Percentiles rank a stretch among this genome's conserved stretches.
Evolutionary conservation across 306 rosid genomes (phyloP).

Genomic region (Canavalia ensiformis): DNA sequence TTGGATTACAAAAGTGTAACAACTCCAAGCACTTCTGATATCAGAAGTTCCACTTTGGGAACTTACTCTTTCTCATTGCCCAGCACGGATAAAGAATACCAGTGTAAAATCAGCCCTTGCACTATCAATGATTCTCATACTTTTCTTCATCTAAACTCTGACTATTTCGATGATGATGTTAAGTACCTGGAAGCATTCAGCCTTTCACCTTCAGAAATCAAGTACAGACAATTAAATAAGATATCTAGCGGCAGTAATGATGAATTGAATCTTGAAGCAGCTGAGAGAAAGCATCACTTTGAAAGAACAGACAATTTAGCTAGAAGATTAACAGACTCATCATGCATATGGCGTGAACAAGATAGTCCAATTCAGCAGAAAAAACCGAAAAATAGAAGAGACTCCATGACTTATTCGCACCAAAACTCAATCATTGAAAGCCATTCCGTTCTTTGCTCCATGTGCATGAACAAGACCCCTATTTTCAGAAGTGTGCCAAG

Average conservation of each 20-base stretch:
- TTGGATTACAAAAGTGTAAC: conserved; percentile 20
- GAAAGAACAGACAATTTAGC: neutral
- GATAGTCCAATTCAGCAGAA: neutral
- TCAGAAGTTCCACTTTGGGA: neutral
- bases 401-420: too few species aligned
- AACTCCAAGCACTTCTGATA: conserved; percentile 37
- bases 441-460: too few species aligned
- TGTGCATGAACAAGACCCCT: too few species aligned
- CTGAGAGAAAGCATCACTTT: conserved; percentile 2
- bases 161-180: conserved; percentile 30
- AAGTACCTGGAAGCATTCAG: neutral
- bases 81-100: conserved; percentile 11
- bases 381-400: too few species aligned
- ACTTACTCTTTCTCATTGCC: conserved; percentile 25
- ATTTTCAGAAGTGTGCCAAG: too few species aligned
- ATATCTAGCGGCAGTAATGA: too few species aligned
- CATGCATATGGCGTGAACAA: neutral
- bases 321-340: neutral
- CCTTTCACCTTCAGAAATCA: too few species aligned
- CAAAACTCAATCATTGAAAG: too few species aligned
- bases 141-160: conserved; percentile 29
- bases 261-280: neutral
- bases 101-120: conserved; percentile 3
- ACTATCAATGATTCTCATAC: neutral
- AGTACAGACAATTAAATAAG: too few species aligned